Percentiles rank a stretch among this genome's conserved stretches.
Evolutionary conservation across 768 basidiomycete species (phyloP).

Genomic region (Panaeolus cyanescens): DNA sequence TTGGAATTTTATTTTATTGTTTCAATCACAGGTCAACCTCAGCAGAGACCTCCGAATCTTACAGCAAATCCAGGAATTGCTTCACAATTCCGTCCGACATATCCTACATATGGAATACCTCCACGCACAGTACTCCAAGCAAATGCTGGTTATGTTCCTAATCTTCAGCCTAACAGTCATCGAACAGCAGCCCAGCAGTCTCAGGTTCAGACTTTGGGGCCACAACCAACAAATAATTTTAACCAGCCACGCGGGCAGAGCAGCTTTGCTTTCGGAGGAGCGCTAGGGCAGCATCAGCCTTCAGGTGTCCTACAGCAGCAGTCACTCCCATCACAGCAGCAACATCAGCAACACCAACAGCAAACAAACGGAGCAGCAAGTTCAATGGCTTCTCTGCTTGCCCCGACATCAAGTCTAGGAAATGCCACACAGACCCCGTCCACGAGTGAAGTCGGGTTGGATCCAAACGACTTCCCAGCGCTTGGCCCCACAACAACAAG

Average conservation of each 20-base stretch:
- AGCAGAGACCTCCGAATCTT: conserved; percentile 78
- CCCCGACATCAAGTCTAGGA: conserved; percentile 50
- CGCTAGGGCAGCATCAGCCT: conserved; percentile 52
- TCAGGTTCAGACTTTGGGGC: conserved; percentile 54
- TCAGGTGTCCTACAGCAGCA: conserved; percentile 45
- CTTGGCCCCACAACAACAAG: conserved; percentile 65
- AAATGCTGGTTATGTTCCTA: conserved; percentile 50
- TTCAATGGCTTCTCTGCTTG: conserved; percentile 56
- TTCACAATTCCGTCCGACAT: conserved; percentile 63
- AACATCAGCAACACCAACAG: conserved; percentile 48
- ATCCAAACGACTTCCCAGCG: conserved; percentile 88
- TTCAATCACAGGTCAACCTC: conserved; percentile 82
- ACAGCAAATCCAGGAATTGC: conserved; percentile 63
- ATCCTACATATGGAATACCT: conserved; percentile 58
- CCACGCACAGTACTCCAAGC: conserved; percentile 54
- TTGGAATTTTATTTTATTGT: too few species aligned
- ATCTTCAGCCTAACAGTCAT: conserved; percentile 62
- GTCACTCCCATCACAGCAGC: conserved; percentile 37
- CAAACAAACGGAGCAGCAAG: conserved; percentile 55
- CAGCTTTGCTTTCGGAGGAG: conserved; percentile 65
- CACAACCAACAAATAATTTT: conserved; percentile 63
- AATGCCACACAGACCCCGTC: conserved; percentile 64
- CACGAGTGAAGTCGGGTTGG: conserved; percentile 74
- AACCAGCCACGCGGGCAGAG: conserved; percentile 64
- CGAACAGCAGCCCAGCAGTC: conserved; percentile 56